Evolutionary conservation across 1,284 basidiomycete genomes (phyloP).

Genomic region (Rhodotorula glutinis): DNA sequence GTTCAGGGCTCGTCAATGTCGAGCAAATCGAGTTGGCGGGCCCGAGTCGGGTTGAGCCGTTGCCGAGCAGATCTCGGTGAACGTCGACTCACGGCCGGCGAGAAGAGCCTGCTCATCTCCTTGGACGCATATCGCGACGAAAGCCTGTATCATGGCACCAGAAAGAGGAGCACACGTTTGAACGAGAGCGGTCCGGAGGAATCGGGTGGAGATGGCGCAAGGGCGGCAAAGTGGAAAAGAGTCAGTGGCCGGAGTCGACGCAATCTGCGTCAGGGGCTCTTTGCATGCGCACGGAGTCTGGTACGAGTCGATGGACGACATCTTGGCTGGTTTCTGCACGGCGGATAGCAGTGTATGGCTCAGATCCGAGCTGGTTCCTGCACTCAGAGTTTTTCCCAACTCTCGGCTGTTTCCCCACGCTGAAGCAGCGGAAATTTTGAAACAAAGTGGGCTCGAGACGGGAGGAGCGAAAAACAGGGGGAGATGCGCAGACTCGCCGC

Average conservation of each 20-base stretch:
- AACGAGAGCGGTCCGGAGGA: background rate
- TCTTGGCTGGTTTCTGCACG: background rate
- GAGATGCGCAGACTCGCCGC: too few relatives aligned
- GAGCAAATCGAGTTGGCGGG: background rate
- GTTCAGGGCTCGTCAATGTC: too few relatives aligned
- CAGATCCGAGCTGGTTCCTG: background rate
- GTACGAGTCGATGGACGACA: conserved; percentile 39
- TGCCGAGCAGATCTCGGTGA: too few relatives aligned
- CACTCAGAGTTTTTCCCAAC: background rate
- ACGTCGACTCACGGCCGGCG: conserved; percentile 63
- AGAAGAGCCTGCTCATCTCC: conserved; percentile 97
- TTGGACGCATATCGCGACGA: conserved; percentile 95
- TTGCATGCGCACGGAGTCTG: conserved; percentile 43
- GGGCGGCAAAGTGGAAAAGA: too few relatives aligned
- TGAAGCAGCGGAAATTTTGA: background rate
- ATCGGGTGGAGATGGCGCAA: background rate
- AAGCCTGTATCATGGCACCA: conserved; percentile 23
- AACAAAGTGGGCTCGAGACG: background rate
- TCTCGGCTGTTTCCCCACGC: background rate
- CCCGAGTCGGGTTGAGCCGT: background rate
- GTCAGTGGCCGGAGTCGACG: too few relatives aligned
- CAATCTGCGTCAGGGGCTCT: background rate
- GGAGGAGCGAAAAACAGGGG: background rate
- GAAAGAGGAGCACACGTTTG: too few relatives aligned
- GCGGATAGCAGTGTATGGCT: background rate